Conservation (phyloP, 2,329 filamentous ascomycete genomes). For the Fusarium pseudonygamai region DNA sequence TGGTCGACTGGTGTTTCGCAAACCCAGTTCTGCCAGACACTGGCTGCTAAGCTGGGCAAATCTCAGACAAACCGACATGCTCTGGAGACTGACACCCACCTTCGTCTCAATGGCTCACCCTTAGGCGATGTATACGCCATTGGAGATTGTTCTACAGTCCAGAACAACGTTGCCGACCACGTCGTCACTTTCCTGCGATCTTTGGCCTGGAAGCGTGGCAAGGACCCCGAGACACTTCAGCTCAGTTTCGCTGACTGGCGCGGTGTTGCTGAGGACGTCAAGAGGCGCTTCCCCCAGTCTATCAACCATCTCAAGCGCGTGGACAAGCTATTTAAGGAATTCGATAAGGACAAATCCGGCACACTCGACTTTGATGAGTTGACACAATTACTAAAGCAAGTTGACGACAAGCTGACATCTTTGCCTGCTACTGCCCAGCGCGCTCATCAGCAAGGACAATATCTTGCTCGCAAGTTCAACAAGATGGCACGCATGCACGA, state of each 20-base stretch:
- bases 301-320: constrained; percentile 85
- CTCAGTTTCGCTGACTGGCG: constrained; percentile 92
- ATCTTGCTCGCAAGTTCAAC: constrained; percentile 93
- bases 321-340: constrained; percentile 89
- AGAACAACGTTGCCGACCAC: constrained; percentile 95
- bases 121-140: constrained; percentile 96
- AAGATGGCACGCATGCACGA: constrained; percentile 82
- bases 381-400: constrained; percentile 85
- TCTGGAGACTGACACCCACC: constrained; percentile 92
- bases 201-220: constrained; percentile 90
- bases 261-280: constrained; percentile 82
- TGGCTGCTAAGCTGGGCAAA: constrained; percentile 80
- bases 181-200: constrained; percentile 89
- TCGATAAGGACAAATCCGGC: constrained; percentile 92
- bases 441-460: constrained; percentile 93
- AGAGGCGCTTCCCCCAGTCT: constrained; percentile 90
- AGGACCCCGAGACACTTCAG: constrained; percentile 87
- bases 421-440: constrained; percentile 95
- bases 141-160: constrained; percentile 94
- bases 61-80: constrained; percentile 89
- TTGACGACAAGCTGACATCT: constrained; percentile 93
- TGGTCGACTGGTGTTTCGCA: constrained; percentile 98
- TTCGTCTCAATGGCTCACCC: constrained; percentile 87
- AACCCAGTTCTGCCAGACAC: constrained; percentile 78
- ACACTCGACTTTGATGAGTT: constrained; percentile 96